These are phyloP conservation scores for Euphorbia lathyris DNA, from an alignment of 345 rosid species.

Conservation along the genomic window DNA sequence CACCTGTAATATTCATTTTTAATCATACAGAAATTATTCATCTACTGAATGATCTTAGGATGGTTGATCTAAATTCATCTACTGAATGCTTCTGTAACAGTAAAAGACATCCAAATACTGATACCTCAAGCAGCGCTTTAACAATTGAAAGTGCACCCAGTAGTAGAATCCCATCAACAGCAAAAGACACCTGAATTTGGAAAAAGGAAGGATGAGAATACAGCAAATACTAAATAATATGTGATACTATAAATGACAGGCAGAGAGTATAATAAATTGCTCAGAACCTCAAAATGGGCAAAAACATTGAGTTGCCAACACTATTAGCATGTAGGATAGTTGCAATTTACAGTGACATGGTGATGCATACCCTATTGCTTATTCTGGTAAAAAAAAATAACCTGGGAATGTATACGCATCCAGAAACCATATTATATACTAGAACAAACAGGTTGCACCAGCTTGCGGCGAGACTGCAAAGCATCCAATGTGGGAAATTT, in stretches of 20 bases:
- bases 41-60: neutral
- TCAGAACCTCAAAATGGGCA: neutral
- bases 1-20: conserved; percentile 38
- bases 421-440: neutral
- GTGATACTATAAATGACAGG: neutral
- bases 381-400: neutral
- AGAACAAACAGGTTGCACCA: neutral
- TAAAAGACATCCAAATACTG: neutral
- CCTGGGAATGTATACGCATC: neutral
- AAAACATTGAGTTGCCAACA: no score
- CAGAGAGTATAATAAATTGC: neutral
- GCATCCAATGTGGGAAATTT: neutral
- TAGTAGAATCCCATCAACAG: conserved; percentile 73
- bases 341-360: neutral
- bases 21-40: neutral
- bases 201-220: neutral
- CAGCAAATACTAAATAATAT: neutral
- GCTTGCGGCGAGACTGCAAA: neutral
- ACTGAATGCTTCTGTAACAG: neutral
- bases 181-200: conserved; percentile 62
- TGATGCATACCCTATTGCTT: no score
- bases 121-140: conserved; percentile 76
- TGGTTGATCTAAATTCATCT: conserved; percentile 1
- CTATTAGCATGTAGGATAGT: neutral
- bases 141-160: conserved; percentile 61